phyloP scores from a whole-genome alignment of 768 basidiomycete genomes.

The Mrakia hoshinonis region DNA sequence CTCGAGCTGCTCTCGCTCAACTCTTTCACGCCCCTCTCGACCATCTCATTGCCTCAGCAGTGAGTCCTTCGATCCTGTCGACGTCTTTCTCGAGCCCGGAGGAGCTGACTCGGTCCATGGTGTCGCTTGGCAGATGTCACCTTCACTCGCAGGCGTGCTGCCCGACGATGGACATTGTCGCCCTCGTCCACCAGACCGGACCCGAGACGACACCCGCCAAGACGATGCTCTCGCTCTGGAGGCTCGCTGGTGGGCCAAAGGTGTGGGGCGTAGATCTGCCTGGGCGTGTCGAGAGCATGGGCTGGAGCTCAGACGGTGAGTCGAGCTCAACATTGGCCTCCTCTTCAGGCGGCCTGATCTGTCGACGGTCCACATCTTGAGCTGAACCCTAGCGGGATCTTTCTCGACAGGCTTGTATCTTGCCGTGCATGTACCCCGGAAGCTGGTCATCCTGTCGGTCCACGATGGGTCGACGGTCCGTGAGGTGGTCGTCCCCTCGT shows the following conservation, averaged over 20 bases:
- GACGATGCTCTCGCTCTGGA: constrained; percentile 1
- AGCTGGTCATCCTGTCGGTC: constrained; percentile 11
- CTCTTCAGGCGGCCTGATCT: neutral
- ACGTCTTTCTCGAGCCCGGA: no score
- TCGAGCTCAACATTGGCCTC: neutral
- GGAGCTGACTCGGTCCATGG: neutral
- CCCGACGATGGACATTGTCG: constrained; percentile 25
- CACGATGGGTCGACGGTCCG: constrained; percentile 15
- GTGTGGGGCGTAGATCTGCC: constrained; percentile 16
- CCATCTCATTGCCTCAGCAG: neutral
- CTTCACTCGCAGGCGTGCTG: constrained; percentile 24
- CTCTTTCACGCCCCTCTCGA: constrained; percentile 15
- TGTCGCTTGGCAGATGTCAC: neutral
- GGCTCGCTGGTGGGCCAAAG: constrained; percentile 14
- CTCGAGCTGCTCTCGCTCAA: neutral
- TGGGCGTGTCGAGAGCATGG: constrained; percentile 9
- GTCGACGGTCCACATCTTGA: neutral
- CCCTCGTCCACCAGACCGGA: constrained; percentile 13
- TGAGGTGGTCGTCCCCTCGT: neutral
- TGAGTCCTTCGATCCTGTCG: neutral
- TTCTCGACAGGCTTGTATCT: constrained; percentile 2
- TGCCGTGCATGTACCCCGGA: constrained; percentile 4
- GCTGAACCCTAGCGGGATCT: neutral
- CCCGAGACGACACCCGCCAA: neutral
- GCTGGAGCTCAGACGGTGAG: constrained; percentile 28